Percentiles rank a stretch among this genome's conserved stretches.
These are phyloP conservation scores for Quercus phellos DNA, from an alignment of 331 rosid genomes.

Conservation along the genomic window DNA sequence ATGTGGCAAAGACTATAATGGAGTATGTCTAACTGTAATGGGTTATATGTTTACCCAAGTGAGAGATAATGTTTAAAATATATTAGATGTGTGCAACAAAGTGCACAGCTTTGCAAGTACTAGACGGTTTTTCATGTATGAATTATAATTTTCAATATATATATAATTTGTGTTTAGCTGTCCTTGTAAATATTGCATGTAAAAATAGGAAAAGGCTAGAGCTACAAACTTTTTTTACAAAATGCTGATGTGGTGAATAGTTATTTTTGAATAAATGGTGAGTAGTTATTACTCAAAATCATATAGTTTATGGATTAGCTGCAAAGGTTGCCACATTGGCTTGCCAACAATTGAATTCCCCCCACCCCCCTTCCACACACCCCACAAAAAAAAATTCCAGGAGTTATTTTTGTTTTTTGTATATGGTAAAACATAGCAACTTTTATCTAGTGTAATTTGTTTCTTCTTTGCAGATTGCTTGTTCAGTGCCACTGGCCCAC, in stretches of 20 bases:
- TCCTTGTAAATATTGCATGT: not conserved
- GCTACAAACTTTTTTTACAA: too few species aligned
- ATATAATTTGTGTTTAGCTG: not conserved
- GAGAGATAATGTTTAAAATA: not conserved
- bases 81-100: not conserved
- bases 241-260: too few species aligned
- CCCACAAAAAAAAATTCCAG: not conserved
- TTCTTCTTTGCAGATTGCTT: conserved; percentile 14
- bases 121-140: not conserved
- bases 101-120: not conserved
- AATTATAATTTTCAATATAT: not conserved
- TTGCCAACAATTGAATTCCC: not conserved
- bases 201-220: too few species aligned
- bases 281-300: not conserved
- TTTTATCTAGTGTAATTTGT: not conserved
- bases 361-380: too few species aligned
- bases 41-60: not conserved
- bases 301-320: not conserved
- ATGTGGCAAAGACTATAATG: not conserved
- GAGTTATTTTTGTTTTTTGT: not conserved
- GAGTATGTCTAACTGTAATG: not conserved
- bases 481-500: not conserved
- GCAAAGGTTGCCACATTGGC: not conserved
- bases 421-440: not conserved
- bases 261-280: too few species aligned